A percentile compares a stretch with the other conserved stretches of the same genome.
Evolutionary conservation across 2,329 filamentous ascomycete species (phyloP).

Genomic region (Colletotrichum aenigma): DNA sequence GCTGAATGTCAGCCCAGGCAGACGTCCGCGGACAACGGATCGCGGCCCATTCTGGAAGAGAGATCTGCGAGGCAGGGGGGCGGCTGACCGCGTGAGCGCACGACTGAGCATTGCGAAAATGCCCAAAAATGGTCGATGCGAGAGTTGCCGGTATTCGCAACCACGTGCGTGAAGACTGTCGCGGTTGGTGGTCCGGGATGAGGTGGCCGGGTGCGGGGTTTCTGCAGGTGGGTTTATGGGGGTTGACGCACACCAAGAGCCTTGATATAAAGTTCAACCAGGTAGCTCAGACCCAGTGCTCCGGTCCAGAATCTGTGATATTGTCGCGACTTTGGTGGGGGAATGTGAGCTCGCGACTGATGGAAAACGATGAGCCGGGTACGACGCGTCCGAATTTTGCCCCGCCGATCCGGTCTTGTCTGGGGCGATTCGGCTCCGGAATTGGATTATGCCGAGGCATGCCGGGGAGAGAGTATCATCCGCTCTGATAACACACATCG

Average conservation of each 20-base stretch:
- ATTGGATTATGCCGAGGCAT: conserved; percentile 1
- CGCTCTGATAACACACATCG: neutral
- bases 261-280: neutral
- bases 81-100: neutral
- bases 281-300: neutral
- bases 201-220: neutral
- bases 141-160: neutral
- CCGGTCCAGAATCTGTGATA: neutral
- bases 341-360: neutral
- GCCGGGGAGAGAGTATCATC: neutral
- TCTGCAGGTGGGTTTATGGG: neutral
- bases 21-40: neutral
- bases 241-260: neutral
- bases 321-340: neutral
- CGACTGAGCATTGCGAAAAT: neutral
- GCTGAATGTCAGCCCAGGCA: neutral
- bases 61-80: neutral
- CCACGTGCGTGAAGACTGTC: neutral
- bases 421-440: neutral
- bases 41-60: neutral
- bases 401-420: neutral
- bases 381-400: neutral
- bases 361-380: neutral
- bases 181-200: neutral
- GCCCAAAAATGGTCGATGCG: neutral